Percentiles rank a stretch among this genome's conserved stretches.
phyloP scores from a whole-genome alignment of 306 rosid genomes.

The Trifolium dubium region DNA sequence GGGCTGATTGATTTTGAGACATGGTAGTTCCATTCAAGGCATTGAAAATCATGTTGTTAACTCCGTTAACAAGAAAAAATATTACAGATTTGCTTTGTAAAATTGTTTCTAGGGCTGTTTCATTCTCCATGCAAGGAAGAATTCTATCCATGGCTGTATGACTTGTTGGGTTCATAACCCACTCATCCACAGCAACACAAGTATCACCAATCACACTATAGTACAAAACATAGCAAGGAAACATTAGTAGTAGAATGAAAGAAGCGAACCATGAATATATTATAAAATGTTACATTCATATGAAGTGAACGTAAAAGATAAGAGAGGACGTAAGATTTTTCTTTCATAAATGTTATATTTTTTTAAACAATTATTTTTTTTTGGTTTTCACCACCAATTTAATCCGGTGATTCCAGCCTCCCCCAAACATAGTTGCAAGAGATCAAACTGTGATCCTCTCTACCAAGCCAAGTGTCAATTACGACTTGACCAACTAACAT shows the following conservation, averaged over 20 bases:
- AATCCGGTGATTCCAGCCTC: too few species aligned
- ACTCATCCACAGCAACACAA: constrained; percentile 86
- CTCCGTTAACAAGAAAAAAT: constrained; percentile 35
- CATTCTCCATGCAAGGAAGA: constrained; percentile 77
- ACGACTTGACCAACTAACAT: too few species aligned
- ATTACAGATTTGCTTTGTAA: constrained; percentile 53
- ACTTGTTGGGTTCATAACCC: constrained; percentile 72
- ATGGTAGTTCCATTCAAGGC: constrained; percentile 43
- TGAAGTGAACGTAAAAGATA: background rate
- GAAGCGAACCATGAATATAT: background rate
- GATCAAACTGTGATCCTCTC: too few species aligned
- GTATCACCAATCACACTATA: constrained; percentile 71
- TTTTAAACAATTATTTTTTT: too few species aligned
- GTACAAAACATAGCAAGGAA: background rate
- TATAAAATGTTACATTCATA: too few species aligned
- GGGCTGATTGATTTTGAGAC: constrained; percentile 71
- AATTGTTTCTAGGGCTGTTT: constrained; percentile 55
- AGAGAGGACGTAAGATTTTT: background rate
- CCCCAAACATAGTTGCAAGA: too few species aligned
- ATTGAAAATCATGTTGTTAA: constrained; percentile 46
- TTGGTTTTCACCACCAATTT: too few species aligned
- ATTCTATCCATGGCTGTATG: constrained; percentile 81
- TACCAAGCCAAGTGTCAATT: too few species aligned
- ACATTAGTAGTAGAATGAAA: background rate
- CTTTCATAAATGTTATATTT: too few species aligned